Conservation (phyloP, 768 basidiomycete genomes). For the Russula vinacea region DNA sequence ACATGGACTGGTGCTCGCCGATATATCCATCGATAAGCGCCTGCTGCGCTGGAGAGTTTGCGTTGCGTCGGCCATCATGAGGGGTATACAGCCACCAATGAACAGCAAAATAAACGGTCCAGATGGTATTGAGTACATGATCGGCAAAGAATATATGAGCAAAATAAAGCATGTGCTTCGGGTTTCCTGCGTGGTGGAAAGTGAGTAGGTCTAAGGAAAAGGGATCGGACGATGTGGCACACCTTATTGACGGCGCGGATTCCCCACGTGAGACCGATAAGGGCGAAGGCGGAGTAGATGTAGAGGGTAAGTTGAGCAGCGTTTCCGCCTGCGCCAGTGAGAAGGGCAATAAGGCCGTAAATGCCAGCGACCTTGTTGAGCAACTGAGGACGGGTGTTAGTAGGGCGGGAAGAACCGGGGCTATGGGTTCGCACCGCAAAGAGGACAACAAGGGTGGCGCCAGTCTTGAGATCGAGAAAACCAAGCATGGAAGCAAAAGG, state of each 20-base stretch:
- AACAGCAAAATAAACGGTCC: constrained; percentile 89
- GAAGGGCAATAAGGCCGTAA: constrained; percentile 89
- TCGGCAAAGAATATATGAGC: constrained; percentile 91
- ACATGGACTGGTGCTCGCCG: constrained; percentile 47
- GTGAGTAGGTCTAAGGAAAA: constrained; percentile 22
- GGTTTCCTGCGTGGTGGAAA: constrained; percentile 64
- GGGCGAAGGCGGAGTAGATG: constrained; percentile 82
- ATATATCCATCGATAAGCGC: constrained; percentile 64
- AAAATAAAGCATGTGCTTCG: constrained; percentile 79
- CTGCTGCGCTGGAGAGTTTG: constrained; percentile 85
- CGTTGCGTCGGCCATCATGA: constrained; percentile 80
- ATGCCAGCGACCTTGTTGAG: constrained; percentile 98
- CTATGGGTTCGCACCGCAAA: constrained; percentile 66
- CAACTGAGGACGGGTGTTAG: constrained; percentile 45
- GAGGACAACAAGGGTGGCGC: constrained; percentile 80
- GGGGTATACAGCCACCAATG: constrained; percentile 90
- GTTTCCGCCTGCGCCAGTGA: constrained; percentile 90
- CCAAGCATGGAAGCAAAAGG: constrained; percentile 82
- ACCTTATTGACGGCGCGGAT: constrained; percentile 82
- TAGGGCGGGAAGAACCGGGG: constrained; percentile 8
- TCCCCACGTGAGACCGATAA: constrained; percentile 83
- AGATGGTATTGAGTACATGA: constrained; percentile 83
- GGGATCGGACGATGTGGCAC: constrained; percentile 35
- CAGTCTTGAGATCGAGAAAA: constrained; percentile 90
- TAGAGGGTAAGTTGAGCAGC: constrained; percentile 90